phyloP scores from a whole-genome alignment of 2,329 filamentous ascomycete genomes.

The Microcera coccophila region DNA sequence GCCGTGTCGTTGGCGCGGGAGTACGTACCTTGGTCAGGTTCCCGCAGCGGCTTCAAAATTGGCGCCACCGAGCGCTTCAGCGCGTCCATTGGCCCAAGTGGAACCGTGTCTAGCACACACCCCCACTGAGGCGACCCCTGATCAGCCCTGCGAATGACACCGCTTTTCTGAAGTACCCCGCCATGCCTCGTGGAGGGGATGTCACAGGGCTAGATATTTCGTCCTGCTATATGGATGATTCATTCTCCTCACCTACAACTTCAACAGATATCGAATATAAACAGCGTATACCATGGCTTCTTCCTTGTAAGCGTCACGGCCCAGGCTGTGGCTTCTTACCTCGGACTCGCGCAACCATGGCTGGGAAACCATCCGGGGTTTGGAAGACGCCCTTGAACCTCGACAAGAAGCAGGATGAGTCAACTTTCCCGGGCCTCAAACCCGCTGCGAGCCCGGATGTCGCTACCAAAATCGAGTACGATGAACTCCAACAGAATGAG shows the following conservation, averaged over 20 bases:
- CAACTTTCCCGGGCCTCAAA: conserved; percentile 51
- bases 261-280: conserved; percentile 3
- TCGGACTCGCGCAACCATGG: conserved; percentile 42
- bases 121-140: conserved; percentile 19
- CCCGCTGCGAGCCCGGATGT: conserved; percentile 38
- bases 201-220: conserved; percentile 20
- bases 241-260: conserved; percentile 7
- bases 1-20: too few relatives aligned
- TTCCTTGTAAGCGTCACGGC: conserved; percentile 48
- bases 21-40: too few relatives aligned
- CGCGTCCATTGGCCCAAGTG: too few relatives aligned
- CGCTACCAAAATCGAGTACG: conserved; percentile 60
- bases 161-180: conserved; percentile 26
- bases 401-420: conserved; percentile 41
- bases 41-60: too few relatives aligned
- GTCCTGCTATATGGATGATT: conserved; percentile 15
- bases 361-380: conserved; percentile 46
- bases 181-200: conserved; percentile 20
- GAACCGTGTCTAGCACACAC: too few relatives aligned
- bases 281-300: conserved; percentile 40
- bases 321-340: conserved; percentile 48
- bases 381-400: conserved; percentile 47
- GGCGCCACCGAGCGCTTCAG: too few relatives aligned
- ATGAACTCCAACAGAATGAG: conserved; percentile 83
- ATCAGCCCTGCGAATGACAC: conserved; percentile 24